phyloP scores from a whole-genome alignment of 805 yeast species.

The Monosporozyma servazzii region DNA sequence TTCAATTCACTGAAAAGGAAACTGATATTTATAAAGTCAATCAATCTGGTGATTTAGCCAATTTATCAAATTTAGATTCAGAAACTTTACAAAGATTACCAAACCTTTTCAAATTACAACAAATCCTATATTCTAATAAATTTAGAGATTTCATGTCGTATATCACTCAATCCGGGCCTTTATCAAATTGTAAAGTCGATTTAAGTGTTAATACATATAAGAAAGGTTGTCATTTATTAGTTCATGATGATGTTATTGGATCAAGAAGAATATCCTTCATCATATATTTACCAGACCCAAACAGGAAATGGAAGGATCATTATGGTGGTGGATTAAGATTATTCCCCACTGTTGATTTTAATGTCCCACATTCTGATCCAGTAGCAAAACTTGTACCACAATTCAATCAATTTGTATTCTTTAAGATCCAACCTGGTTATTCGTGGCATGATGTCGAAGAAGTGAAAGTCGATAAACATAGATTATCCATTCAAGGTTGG shows the following conservation, averaged over 20 bases:
- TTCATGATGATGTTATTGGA: conserved; percentile 97
- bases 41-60: conserved; percentile 88
- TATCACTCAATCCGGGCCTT: conserved; percentile 79
- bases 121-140: conserved; percentile 78
- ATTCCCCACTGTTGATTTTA: conserved; percentile 78
- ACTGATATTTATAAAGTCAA: conserved; percentile 92
- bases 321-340: conserved; percentile 91
- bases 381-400: conserved; percentile 71
- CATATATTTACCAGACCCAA: conserved; percentile 87
- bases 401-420: conserved; percentile 92
- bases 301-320: conserved; percentile 75
- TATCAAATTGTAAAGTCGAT: conserved; percentile 87
- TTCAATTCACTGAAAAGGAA: conserved; percentile 89
- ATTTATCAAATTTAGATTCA: conserved; percentile 74
- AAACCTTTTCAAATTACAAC: conserved; percentile 65
- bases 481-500: conserved; percentile 97
- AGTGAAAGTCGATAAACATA: conserved; percentile 80
- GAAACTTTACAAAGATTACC: conserved; percentile 68
- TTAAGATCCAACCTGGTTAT: conserved; percentile 91
- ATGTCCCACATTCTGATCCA: conserved; percentile 79
- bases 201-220: conserved; percentile 86
- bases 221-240: conserved; percentile 85
- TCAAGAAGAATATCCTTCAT: conserved; percentile 89
- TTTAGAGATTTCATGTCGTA: conserved; percentile 70
- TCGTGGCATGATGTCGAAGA: conserved; percentile 98